phyloP scores from a whole-genome alignment of 2,329 filamentous ascomycete species.

The Niveomyces coronatus region DNA sequence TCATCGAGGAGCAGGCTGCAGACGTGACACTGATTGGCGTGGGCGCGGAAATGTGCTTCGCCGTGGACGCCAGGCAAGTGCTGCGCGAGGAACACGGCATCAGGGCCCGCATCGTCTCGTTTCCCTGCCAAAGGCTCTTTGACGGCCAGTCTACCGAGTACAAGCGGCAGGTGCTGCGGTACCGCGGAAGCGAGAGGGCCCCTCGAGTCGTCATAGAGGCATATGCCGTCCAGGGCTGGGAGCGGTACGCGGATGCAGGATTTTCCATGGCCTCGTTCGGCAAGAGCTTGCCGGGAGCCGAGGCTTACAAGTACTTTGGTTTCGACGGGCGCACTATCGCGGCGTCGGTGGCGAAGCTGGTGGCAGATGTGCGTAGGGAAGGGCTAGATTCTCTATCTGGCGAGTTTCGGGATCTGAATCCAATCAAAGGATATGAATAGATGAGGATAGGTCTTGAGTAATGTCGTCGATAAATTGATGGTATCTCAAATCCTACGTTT shows the following conservation, averaged over 20 bases:
- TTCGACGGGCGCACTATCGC: conserved; percentile 37
- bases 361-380: conserved; percentile 15
- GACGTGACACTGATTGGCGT: conserved; percentile 34
- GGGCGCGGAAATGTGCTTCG: conserved; percentile 25
- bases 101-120: conserved; percentile 30
- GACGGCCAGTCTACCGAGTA: conserved; percentile 33
- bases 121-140: conserved; percentile 35
- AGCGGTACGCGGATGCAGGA: conserved; percentile 48
- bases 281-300: conserved; percentile 42
- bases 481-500: too few species aligned
- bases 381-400: conserved; percentile 15
- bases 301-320: conserved; percentile 45
- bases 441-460: neutral
- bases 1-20: conserved; percentile 31
- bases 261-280: conserved; percentile 44
- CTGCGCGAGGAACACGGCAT: conserved; percentile 29
- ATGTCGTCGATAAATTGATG: too few species aligned
- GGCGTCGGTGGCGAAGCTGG: conserved; percentile 22
- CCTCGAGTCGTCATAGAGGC: conserved; percentile 50
- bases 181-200: conserved; percentile 29
- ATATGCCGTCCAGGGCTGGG: conserved; percentile 48
- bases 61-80: conserved; percentile 22
- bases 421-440: conserved; percentile 8
- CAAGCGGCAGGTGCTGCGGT: conserved; percentile 32
- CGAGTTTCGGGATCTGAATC: conserved; percentile 18